phyloP scores from a whole-genome alignment of 1,139 yeast genomes.

The Suhomyces bribrorum region DNA sequence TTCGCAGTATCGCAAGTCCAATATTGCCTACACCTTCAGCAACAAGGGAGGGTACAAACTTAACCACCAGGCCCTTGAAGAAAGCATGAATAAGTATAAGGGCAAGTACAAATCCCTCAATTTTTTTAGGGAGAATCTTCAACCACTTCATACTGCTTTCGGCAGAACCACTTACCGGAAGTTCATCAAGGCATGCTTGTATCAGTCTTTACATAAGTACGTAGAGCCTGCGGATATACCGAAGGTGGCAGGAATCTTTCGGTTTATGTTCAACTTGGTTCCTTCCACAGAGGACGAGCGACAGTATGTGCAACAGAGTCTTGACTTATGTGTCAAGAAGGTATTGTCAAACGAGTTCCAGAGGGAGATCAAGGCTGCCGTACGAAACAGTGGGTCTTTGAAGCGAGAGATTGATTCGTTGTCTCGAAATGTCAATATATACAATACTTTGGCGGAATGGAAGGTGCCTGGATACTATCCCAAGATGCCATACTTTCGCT shows the following conservation, averaged over 20 bases:
- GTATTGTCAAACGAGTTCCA: conserved; percentile 24
- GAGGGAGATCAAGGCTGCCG: conserved; percentile 58
- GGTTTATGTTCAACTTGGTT: conserved; percentile 15
- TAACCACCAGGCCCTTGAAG: conserved; percentile 29
- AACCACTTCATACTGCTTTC: conserved; percentile 39
- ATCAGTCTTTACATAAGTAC: conserved; percentile 20
- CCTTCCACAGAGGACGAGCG: conserved; percentile 27
- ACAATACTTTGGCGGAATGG: conserved; percentile 12
- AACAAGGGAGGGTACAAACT: conserved; percentile 31
- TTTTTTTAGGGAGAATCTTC: conserved; percentile 27
- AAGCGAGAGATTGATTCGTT: conserved; percentile 61
- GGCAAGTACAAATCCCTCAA: conserved; percentile 28
- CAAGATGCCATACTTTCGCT: conserved; percentile 29
- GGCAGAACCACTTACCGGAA: conserved; percentile 32
- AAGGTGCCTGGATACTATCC: conserved; percentile 19
- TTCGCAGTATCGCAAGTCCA: conserved; percentile 37
- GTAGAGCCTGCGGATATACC: conserved; percentile 16
- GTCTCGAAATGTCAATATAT: conserved; percentile 5
- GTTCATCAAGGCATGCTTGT: conserved; percentile 26
- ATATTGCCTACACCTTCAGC: conserved; percentile 39
- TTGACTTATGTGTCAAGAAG: conserved; percentile 30
- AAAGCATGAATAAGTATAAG: conserved; percentile 24
- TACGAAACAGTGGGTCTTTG: conserved; percentile 65
- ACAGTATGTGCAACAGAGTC: conserved; percentile 26
- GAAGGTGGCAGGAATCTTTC: conserved; percentile 32